phyloP scores from a whole-genome alignment of 1,139 yeast genomes.

The Kluyveromyces sp. region DNA sequence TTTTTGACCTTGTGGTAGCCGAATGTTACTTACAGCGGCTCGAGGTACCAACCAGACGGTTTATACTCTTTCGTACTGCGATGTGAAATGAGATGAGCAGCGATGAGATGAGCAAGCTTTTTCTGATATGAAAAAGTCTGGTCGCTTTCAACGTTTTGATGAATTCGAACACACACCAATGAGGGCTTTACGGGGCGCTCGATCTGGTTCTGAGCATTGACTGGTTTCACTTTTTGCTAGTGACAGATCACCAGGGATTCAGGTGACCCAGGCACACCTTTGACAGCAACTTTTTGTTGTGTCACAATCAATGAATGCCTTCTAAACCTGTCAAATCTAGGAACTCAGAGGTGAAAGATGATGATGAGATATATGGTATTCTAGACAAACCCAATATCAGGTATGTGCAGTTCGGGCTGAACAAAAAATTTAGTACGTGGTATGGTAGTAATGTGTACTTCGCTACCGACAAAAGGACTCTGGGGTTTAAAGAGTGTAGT shows the following conservation, averaged over 20 bases:
- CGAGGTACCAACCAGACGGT: too few species aligned
- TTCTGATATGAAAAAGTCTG: slow-evolving; percentile 1
- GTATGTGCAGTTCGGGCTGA: slow-evolving; percentile 55
- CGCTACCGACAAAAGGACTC: slow-evolving; percentile 28
- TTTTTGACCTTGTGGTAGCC: too few species aligned
- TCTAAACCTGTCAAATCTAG: slow-evolving; percentile 3
- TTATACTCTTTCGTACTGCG: background rate
- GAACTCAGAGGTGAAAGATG: slow-evolving; percentile 13
- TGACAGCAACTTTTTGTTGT: background rate
- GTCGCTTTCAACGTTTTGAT: slow-evolving; percentile 8
- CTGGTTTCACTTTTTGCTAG: too few species aligned
- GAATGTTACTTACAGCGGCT: too few species aligned
- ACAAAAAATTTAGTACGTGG: slow-evolving; percentile 67
- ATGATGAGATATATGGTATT: slow-evolving; percentile 49
- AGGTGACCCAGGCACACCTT: background rate
- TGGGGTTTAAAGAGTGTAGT: slow-evolving; percentile 24
- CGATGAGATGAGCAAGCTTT: slow-evolving; percentile 19
- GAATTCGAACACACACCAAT: background rate
- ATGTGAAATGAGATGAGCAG: slow-evolving; percentile 13
- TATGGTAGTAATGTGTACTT: slow-evolving; percentile 80
- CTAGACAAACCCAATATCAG: slow-evolving; percentile 53
- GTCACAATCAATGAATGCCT: slow-evolving; percentile 3
- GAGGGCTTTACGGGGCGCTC: background rate
- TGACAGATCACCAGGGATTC: too few species aligned
- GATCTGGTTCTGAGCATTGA: too few species aligned